Conservation (phyloP, 192 early-diverging fungal genomes). For the Entomortierella parvispora region DNA sequence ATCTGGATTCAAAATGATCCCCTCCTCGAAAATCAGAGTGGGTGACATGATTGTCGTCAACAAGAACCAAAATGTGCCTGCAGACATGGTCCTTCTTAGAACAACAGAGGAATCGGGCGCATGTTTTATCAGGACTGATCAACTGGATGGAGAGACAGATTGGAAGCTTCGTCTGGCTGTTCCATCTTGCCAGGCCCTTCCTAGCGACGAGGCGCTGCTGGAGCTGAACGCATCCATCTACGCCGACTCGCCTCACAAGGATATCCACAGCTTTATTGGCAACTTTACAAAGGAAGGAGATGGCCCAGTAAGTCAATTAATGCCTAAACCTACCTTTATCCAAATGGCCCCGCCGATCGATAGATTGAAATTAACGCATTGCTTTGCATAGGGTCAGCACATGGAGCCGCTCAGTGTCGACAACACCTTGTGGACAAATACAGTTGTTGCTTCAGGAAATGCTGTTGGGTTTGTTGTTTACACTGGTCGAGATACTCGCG, state of each 20-base stretch:
- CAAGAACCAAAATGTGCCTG: constrained; percentile 92
- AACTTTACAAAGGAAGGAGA: constrained; percentile 63
- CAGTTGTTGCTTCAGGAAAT: constrained; percentile 90
- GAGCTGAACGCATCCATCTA: constrained; percentile 77
- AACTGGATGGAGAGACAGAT: constrained; percentile 97
- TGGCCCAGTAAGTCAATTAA: constrained; percentile 30
- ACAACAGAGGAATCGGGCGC: constrained; percentile 86
- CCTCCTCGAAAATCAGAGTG: constrained; percentile 86
- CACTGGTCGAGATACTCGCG: constrained; percentile 92
- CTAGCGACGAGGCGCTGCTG: constrained; percentile 68
- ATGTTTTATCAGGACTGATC: constrained; percentile 96
- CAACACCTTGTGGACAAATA: constrained; percentile 96
- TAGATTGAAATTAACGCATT: no score
- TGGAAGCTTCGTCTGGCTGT: constrained; percentile 95
- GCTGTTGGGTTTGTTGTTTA: constrained; percentile 90
- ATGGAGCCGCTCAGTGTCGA: constrained; percentile 83
- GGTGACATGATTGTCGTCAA: constrained; percentile 88
- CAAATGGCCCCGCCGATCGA: no score
- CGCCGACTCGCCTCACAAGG: constrained; percentile 91
- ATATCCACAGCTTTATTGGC: constrained; percentile 93
- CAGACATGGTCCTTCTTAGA: constrained; percentile 88
- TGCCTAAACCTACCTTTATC: background rate
- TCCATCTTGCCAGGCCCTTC: constrained; percentile 79
- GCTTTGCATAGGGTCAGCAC: constrained; percentile 34
- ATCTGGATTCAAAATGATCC: constrained; percentile 59